Evolutionary conservation across 1,284 basidiomycete species (phyloP).

Genomic region (Gymnopus androsaceus): DNA sequence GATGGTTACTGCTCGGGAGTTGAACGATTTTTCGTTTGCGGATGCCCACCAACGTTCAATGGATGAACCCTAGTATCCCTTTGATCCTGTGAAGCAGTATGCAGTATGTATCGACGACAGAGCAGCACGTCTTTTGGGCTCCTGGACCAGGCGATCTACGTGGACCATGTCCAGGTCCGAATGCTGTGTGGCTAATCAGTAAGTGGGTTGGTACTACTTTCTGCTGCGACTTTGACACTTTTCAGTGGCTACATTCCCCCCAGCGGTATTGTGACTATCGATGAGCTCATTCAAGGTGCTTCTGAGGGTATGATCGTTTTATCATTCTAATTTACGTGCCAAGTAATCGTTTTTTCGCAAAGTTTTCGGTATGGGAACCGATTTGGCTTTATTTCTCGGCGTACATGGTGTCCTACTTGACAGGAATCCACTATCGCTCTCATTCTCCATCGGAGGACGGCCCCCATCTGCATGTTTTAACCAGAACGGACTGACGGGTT

Average conservation of each 20-base stretch:
- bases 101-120: too few species aligned
- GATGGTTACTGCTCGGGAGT: too few species aligned
- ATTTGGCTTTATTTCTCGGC: not conserved
- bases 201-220: not conserved
- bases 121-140: too few species aligned
- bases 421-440: not conserved
- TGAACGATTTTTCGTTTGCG: too few species aligned
- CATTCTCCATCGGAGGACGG: not conserved
- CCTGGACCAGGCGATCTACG: slow-evolving; percentile 5
- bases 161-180: slow-evolving; percentile 8
- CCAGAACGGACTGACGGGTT: not conserved
- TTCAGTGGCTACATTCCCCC: not conserved
- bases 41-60: too few species aligned
- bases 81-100: too few species aligned
- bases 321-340: not conserved
- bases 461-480: not conserved
- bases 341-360: too few species aligned
- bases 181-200: slow-evolving; percentile 3
- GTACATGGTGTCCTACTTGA: not conserved
- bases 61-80: too few species aligned
- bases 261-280: not conserved
- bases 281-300: too few species aligned
- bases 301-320: too few species aligned
- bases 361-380: slow-evolving; percentile 1
- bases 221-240: too few species aligned